Evolutionary conservation across 352 stramenopile genomes (phyloP).

Genomic region (Aphanomyces stellatus): DNA sequence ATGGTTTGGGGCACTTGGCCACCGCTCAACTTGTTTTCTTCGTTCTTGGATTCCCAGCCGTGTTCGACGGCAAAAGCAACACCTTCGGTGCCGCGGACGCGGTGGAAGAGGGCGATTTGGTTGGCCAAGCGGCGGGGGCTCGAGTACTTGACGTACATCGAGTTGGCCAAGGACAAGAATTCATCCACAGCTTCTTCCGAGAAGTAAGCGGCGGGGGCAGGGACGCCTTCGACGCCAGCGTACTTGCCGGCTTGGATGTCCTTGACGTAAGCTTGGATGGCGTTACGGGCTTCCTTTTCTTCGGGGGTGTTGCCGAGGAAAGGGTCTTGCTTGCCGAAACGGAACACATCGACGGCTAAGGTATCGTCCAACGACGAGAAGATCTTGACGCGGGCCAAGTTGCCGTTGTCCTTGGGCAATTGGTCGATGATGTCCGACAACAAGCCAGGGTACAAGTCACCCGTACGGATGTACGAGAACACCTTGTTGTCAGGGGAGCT

Average conservation of each 20-base stretch:
- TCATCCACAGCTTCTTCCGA: conserved; percentile 50
- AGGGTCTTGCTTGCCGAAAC: conserved; percentile 63
- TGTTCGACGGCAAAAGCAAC: conserved; percentile 72
- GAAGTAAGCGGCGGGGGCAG: conserved; percentile 43
- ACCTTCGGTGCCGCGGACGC: conserved; percentile 59
- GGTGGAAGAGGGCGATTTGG: conserved; percentile 62
- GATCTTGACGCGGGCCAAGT: conserved; percentile 82
- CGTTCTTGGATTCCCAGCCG: conserved; percentile 66
- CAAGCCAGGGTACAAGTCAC: conserved; percentile 61
- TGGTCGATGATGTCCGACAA: conserved; percentile 62
- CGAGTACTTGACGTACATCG: conserved; percentile 78
- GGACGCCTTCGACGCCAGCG: conserved; percentile 38
- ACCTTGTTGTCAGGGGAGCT: conserved; percentile 63
- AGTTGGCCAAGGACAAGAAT: conserved; percentile 62
- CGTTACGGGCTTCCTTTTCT: conserved; percentile 44
- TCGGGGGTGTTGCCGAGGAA: conserved; percentile 51
- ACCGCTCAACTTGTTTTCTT: conserved; percentile 75
- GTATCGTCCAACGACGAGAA: conserved; percentile 82
- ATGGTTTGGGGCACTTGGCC: conserved; percentile 59
- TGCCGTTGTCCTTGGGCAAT: conserved; percentile 45
- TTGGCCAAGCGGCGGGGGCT: conserved; percentile 60
- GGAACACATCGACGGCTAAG: conserved; percentile 81
- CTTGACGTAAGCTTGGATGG: conserved; percentile 57
- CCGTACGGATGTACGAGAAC: conserved; percentile 78
- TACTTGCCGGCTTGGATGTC: conserved; percentile 75